phyloP scores from a whole-genome alignment of 345 rosid genomes.

The Clausena lansium region DNA sequence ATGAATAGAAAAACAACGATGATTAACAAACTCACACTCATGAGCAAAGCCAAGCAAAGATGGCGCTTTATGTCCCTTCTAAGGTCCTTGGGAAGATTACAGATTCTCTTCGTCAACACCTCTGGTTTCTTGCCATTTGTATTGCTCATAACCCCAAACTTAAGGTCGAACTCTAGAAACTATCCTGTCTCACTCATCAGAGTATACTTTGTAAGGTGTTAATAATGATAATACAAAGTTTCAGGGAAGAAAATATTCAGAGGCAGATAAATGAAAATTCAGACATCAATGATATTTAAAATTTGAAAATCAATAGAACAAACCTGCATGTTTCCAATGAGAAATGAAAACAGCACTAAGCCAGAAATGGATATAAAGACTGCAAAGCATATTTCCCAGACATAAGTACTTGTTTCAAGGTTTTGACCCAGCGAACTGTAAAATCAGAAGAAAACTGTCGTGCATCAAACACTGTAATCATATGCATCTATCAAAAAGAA shows the following conservation, averaged over 20 bases:
- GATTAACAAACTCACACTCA: conserved; percentile 44
- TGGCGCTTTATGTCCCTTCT: conserved; percentile 86
- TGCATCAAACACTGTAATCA: background rate
- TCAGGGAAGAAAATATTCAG: background rate
- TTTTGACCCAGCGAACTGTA: conserved; percentile 72
- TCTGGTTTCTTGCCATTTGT: conserved; percentile 88
- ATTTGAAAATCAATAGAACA: conserved; percentile 14
- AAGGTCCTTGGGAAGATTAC: conserved; percentile 75
- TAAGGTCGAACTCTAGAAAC: background rate
- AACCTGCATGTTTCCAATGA: conserved; percentile 94
- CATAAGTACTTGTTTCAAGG: conserved; percentile 68
- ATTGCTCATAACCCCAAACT: conserved; percentile 53
- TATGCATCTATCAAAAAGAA: conserved; percentile 1
- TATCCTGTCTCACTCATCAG: background rate
- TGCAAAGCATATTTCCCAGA: conserved; percentile 71
- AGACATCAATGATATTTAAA: background rate
- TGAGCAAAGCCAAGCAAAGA: conserved; percentile 76
- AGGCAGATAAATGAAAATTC: background rate
- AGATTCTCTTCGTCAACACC: conserved; percentile 78
- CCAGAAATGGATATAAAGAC: conserved; percentile 67
- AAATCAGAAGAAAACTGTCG: conserved; percentile 10
- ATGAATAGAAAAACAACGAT: background rate
- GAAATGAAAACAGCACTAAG: conserved; percentile 68
- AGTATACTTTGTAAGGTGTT: background rate
- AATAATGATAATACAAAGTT: background rate